Evolutionary conservation across 768 basidiomycete species (phyloP).

Genomic region (Gloeostereum incarnatum): DNA sequence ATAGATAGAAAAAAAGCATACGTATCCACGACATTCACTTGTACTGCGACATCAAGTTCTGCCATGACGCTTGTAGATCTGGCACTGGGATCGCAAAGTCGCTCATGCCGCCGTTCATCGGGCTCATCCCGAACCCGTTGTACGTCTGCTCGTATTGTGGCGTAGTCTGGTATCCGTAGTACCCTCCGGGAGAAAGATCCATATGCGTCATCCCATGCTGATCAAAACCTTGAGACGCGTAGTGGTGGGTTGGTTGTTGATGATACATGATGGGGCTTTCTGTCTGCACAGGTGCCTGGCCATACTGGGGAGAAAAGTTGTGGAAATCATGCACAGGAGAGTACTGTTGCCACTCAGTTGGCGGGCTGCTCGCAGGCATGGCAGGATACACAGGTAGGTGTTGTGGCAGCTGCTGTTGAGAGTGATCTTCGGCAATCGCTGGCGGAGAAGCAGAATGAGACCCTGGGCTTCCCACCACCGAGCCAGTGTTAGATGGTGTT

Average conservation of each 20-base stretch:
- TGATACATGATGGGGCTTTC: background rate
- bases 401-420: background rate
- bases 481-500: constrained; percentile 29
- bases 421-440: constrained; percentile 6
- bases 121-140: too few relatives aligned
- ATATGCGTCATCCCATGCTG: too few relatives aligned
- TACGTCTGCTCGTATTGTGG: background rate
- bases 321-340: background rate
- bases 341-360: background rate
- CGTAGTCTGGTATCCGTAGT: background rate
- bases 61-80: constrained; percentile 7
- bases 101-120: background rate
- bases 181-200: too few relatives aligned
- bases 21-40: constrained; percentile 11
- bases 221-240: background rate
- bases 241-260: background rate
- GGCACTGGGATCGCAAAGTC: constrained; percentile 4
- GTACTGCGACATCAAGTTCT: constrained; percentile 35
- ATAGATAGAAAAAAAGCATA: too few relatives aligned
- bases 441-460: constrained; percentile 40
- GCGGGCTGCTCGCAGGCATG: background rate
- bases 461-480: constrained; percentile 32
- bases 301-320: background rate
- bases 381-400: background rate
- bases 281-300: background rate